These are phyloP conservation scores for Zygosaccharomyces bailii DNA, from an alignment of 805 yeast species.

Conservation along the genomic window DNA sequence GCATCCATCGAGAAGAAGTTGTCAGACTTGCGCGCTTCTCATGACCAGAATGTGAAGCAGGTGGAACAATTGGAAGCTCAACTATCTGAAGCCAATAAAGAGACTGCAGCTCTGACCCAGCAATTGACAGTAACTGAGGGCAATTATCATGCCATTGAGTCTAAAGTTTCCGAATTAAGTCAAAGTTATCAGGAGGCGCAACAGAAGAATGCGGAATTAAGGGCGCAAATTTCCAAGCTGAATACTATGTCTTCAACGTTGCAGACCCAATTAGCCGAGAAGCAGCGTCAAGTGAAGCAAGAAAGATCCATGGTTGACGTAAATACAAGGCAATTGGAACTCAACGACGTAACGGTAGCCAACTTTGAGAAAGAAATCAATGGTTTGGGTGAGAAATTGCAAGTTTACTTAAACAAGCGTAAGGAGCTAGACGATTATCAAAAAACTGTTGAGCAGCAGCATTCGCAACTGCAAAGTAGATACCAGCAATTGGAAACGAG, in stretches of 20 bases:
- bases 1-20: conserved; percentile 72
- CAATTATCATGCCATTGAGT: conserved; percentile 63
- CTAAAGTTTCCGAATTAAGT: conserved; percentile 60
- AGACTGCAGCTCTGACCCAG: conserved; percentile 64
- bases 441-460: conserved; percentile 38
- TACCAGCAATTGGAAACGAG: conserved; percentile 36
- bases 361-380: conserved; percentile 43
- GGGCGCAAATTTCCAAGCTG: conserved; percentile 62
- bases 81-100: conserved; percentile 56
- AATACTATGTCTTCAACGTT: conserved; percentile 65
- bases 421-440: conserved; percentile 40
- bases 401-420: conserved; percentile 28
- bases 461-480: conserved; percentile 33
- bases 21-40: conserved; percentile 58
- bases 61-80: conserved; percentile 67
- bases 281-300: conserved; percentile 54
- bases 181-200: conserved; percentile 62
- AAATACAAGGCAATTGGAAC: conserved; percentile 64
- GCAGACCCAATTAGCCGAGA: conserved; percentile 51
- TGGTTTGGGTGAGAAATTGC: conserved; percentile 32
- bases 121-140: conserved; percentile 79
- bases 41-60: conserved; percentile 74
- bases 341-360: conserved; percentile 50
- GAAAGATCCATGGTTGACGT: conserved; percentile 63
- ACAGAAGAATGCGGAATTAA: conserved; percentile 58